Evolutionary conservation across 768 basidiomycete species (phyloP), one percentile per base, ranked within the genome.

Genomic region (Tulasnella sp.): DNA sequence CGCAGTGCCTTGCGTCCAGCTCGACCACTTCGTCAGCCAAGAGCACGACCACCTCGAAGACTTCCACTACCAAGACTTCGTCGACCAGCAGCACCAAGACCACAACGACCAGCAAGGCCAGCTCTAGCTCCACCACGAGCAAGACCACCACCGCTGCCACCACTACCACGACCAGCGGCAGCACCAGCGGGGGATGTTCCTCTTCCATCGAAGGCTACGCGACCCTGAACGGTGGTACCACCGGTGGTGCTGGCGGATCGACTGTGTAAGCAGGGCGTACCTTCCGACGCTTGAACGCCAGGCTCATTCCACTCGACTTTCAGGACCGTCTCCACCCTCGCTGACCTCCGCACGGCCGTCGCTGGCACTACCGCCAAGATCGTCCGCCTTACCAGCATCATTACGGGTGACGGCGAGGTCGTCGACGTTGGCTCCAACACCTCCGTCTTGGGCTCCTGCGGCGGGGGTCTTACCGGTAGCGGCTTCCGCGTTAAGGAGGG

Each of bases 221-320:
- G 7, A 74, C 74, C 8, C 29, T 75, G 32, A 74, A 75, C 62
- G 74, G 74, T 35, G 66, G 74, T 6, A 75, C 74, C 6, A 75
- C 74, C 35, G 74, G 74, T n/a, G 74, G 74, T 69, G 74, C 74
- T n/a, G 74, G 74, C 22, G 74, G 74, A 29, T 2, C 66, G n/a
- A 64, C 67, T 22, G 74, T 73, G 74, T 75, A 71, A n/a, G 74
- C 32, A 3, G 14, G 17, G 32, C 8, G 37, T 16, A 40, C n/a
- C 37, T 1, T 68, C 8, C 17, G 5, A 17, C 17, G 17, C 7
- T 35, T 68, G 35, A 47, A 47, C 32, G 32, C 36, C 39, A 16
- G 16, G 39, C 67, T 1, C 12, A 40, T 7, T 16, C n/a, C 44
- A 5, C 32, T 3, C 59, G 9, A 16, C 16, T 14, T 41, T 41